Evolutionary conservation across 73 alveolate genomes (phyloP).

Genomic region (Symbiodinium pilosum): DNA sequence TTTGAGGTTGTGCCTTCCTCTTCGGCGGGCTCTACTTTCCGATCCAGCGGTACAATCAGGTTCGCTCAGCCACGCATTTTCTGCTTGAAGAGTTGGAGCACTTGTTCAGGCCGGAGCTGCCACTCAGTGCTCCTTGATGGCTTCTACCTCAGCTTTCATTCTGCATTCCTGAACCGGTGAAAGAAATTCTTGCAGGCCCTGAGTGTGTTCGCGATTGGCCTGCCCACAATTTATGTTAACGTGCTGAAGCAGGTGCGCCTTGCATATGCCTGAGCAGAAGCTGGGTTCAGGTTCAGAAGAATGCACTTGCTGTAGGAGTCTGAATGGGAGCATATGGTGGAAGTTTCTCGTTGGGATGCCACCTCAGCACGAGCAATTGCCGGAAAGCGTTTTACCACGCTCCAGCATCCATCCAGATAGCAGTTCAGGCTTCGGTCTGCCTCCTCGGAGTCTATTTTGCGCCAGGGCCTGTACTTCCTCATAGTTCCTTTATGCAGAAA

Average conservation of each 20-base stretch:
- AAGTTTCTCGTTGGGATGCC: constrained; percentile 44
- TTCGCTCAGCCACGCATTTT: too few relatives aligned
- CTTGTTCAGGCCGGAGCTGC: constrained; percentile 53
- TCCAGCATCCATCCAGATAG: neutral
- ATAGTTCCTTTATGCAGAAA: too few relatives aligned
- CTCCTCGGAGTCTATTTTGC: constrained; percentile 67
- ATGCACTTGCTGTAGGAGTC: constrained; percentile 24
- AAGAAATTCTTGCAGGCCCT: neutral
- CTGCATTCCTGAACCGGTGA: neutral
- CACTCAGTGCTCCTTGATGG: constrained; percentile 72
- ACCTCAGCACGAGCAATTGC: neutral
- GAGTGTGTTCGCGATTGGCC: constrained; percentile 75
- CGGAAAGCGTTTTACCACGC: too few relatives aligned
- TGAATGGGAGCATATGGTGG: constrained; percentile 88
- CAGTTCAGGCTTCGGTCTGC: constrained; percentile 42
- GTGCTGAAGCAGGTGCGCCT: constrained; percentile 53
- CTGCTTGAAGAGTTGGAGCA: too few relatives aligned
- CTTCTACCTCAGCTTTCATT: neutral
- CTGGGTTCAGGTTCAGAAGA: neutral
- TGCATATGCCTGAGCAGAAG: neutral
- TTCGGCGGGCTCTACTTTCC: constrained; percentile 85
- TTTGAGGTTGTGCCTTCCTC: constrained; percentile 74
- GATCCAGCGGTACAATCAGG: constrained; percentile 83
- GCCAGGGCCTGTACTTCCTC: neutral
- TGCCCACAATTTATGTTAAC: constrained; percentile 77